phyloP scores from a whole-genome alignment of 2,329 filamentous ascomycete species.

The Fusarium musae region DNA sequence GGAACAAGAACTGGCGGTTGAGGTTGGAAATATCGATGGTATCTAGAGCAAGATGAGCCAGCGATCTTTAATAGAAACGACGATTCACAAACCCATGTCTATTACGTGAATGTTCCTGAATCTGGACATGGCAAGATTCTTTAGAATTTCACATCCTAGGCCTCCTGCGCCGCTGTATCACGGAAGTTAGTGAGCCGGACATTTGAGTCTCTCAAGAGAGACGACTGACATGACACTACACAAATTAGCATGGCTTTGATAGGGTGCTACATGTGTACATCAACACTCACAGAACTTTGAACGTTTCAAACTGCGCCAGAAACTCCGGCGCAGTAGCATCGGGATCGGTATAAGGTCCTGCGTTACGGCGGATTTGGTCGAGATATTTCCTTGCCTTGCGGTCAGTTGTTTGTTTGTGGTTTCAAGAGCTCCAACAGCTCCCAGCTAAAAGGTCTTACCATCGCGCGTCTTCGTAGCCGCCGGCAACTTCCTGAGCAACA shows the following conservation, averaged over 20 bases:
- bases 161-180: conserved; percentile 84
- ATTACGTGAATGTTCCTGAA: conserved; percentile 99
- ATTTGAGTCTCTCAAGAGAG: conserved; percentile 13
- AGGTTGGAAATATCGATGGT: conserved; percentile 99
- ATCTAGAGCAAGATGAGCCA: conserved; percentile 62
- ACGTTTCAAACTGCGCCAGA: conserved; percentile 69
- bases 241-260: conserved; percentile 22
- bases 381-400: conserved; percentile 76
- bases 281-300: conserved; percentile 77
- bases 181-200: conserved; percentile 25
- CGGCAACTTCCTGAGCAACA: conserved; percentile 27
- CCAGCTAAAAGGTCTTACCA: conserved; percentile 44
- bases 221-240: conserved; percentile 62
- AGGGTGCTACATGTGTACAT: background rate
- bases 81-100: conserved; percentile 81
- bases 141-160: conserved; percentile 94
- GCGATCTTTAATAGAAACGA: background rate
- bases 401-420: conserved; percentile 12
- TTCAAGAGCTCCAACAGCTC: conserved; percentile 24
- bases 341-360: conserved; percentile 84
- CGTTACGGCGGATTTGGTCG: conserved; percentile 79
- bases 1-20: conserved; percentile 97
- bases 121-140: conserved; percentile 92
- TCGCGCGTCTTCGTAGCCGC: conserved; percentile 48
- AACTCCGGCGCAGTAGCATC: conserved; percentile 64